phyloP scores from a whole-genome alignment of 192 early-diverging fungal genomes.

The Piromyces finnis region DNA sequence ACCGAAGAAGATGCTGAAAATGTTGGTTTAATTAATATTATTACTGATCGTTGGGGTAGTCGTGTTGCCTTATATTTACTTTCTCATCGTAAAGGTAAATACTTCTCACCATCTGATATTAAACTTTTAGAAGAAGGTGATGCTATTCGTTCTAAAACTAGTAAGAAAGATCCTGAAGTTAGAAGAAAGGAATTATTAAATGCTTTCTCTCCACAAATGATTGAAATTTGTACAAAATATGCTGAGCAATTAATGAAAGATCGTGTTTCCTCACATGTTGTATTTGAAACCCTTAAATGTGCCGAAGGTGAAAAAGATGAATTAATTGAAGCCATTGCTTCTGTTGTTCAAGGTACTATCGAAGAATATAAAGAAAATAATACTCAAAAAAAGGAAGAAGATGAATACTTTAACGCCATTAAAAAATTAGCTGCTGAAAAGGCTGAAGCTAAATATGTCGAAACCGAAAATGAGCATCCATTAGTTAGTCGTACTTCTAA shows the following conservation, averaged over 20 bases:
- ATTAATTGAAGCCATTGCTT: neutral
- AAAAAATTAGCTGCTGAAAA: constrained; percentile 26
- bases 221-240: constrained; percentile 29
- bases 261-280: constrained; percentile 44
- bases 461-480: neutral
- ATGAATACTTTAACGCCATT: constrained; percentile 30
- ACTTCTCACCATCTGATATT: constrained; percentile 51
- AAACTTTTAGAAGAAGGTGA: constrained; percentile 51
- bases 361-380: constrained; percentile 17
- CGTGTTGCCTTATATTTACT: constrained; percentile 44
- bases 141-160: constrained; percentile 39
- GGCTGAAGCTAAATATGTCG: constrained; percentile 2
- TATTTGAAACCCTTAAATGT: constrained; percentile 15
- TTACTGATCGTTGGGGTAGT: neutral
- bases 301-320: constrained; percentile 5
- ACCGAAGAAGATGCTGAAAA: constrained; percentile 34
- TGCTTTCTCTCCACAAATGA: constrained; percentile 35
- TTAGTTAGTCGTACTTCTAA: neutral
- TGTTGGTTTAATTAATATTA: constrained; percentile 59
- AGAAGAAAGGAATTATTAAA: constrained; percentile 50
- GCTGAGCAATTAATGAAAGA: constrained; percentile 38
- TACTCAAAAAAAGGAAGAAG: constrained; percentile 3
- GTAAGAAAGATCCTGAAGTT: constrained; percentile 63
- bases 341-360: constrained; percentile 2
- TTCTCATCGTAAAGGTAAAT: constrained; percentile 51